Evolutionary conservation across 2,329 filamentous ascomycete genomes (phyloP).

Genomic region (Byssochlamys sp.): DNA sequence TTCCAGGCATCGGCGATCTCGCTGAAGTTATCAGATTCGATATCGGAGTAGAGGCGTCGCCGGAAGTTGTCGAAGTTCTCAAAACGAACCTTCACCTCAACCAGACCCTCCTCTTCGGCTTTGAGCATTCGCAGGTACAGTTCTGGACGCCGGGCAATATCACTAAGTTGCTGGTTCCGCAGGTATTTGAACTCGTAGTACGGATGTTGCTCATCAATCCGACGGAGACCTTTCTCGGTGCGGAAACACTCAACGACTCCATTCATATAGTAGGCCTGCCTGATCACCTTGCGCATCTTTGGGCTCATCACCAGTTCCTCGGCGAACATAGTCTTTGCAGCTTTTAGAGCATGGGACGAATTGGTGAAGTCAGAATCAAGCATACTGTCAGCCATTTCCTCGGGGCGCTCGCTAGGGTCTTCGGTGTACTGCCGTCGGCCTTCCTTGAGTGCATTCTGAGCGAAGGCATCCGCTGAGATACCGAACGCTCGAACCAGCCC

Average conservation of each 20-base stretch:
- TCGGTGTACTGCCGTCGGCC: constrained; percentile 75
- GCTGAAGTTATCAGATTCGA: constrained; percentile 90
- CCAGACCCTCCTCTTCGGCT: constrained; percentile 83
- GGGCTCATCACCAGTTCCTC: constrained; percentile 85
- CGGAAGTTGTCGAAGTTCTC: constrained; percentile 68
- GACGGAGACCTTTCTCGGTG: constrained; percentile 85
- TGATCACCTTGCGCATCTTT: constrained; percentile 77
- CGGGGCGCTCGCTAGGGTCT: constrained; percentile 67
- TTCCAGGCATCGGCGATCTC: constrained; percentile 95
- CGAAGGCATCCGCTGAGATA: constrained; percentile 78
- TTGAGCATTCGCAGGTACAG: constrained; percentile 95
- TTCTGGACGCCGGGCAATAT: constrained; percentile 74
- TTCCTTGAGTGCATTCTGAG: constrained; percentile 71
- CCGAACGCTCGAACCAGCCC: constrained; percentile 80
- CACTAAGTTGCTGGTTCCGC: constrained; percentile 72
- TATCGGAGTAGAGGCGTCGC: constrained; percentile 66
- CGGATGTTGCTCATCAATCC: constrained; percentile 87
- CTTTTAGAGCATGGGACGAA: constrained; percentile 62
- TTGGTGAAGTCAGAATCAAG: constrained; percentile 65
- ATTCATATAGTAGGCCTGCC: constrained; percentile 71
- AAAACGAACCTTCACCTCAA: constrained; percentile 74
- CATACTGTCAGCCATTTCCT: constrained; percentile 76
- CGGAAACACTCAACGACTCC: constrained; percentile 78
- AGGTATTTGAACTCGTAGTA: constrained; percentile 98
- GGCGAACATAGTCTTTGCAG: constrained; percentile 76